phyloP scores from a whole-genome alignment of 371 early-diverging fungal genomes.

The Chytridium lagenaria region DNA sequence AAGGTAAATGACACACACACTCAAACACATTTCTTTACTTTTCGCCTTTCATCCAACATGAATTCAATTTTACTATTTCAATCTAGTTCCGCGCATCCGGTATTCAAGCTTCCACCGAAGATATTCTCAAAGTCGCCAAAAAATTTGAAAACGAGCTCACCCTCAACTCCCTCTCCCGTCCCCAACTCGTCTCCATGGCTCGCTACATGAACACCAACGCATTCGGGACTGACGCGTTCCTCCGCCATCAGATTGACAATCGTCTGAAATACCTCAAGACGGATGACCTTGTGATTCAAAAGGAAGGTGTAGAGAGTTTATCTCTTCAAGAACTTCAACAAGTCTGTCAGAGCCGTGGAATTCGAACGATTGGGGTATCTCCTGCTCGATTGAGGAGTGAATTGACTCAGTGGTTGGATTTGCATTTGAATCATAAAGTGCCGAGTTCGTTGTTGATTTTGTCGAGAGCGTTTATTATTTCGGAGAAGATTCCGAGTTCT shows the following conservation, averaged over 20 bases:
- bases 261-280: constrained; percentile 83
- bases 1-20: constrained; percentile 67
- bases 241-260: constrained; percentile 87
- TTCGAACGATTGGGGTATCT: constrained; percentile 83
- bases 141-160: constrained; percentile 92
- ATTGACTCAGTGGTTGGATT: constrained; percentile 90
- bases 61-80: too few species aligned
- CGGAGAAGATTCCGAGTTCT: constrained; percentile 69
- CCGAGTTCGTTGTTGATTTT: constrained; percentile 92
- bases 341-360: constrained; percentile 91
- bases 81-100: constrained; percentile 83
- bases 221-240: constrained; percentile 94
- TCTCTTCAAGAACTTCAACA: constrained; percentile 85
- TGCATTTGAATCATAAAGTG: constrained; percentile 89
- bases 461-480: constrained; percentile 85
- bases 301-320: constrained; percentile 89
- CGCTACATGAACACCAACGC: constrained; percentile 92
- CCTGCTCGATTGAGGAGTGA: constrained; percentile 88
- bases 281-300: constrained; percentile 83
- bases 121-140: constrained; percentile 82
- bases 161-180: constrained; percentile 89
- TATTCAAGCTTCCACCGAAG: constrained; percentile 81
- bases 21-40: background rate
- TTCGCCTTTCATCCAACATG: too few species aligned
- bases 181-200: constrained; percentile 93